Conservation (phyloP, 352 stramenopile species). For the Pilasporangium apinafurcum region DNA sequence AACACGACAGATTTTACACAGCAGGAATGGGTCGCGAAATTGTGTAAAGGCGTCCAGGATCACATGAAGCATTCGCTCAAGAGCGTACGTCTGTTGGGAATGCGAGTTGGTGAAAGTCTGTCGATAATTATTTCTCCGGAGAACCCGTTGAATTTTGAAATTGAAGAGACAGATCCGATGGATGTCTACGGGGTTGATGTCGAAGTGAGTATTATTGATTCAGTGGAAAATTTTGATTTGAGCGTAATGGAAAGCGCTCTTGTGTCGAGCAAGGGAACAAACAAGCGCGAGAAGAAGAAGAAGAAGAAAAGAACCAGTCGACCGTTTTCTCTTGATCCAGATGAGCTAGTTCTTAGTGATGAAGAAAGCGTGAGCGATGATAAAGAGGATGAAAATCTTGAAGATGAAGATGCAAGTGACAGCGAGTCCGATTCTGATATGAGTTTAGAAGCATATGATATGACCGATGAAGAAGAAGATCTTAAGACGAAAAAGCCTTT, state of each 20-base stretch:
- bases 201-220: conserved; percentile 3
- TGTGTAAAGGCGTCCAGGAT: conserved; percentile 68
- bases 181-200: conserved; percentile 20
- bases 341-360: conserved; percentile 56
- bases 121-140: conserved; percentile 53
- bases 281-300: conserved; percentile 2
- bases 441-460: conserved; percentile 60
- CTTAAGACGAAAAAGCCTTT: conserved; percentile 44
- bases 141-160: conserved; percentile 56
- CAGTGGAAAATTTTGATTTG: not conserved
- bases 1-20: conserved; percentile 13
- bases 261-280: not conserved
- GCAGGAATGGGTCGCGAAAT: conserved; percentile 51
- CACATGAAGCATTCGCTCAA: conserved; percentile 66
- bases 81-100: conserved; percentile 46
- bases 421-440: conserved; percentile 55
- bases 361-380: conserved; percentile 15
- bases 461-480: conserved; percentile 66
- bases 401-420: conserved; percentile 14
- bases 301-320: conserved; percentile 2
- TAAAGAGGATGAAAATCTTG: conserved; percentile 11
- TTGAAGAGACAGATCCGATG: conserved; percentile 33
- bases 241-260: not conserved
- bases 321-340: conserved; percentile 36
- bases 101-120: conserved; percentile 65